These are phyloP conservation scores for Hypericum androsaemum DNA, from an alignment of 345 rosid genomes.

Conservation along the genomic window DNA sequence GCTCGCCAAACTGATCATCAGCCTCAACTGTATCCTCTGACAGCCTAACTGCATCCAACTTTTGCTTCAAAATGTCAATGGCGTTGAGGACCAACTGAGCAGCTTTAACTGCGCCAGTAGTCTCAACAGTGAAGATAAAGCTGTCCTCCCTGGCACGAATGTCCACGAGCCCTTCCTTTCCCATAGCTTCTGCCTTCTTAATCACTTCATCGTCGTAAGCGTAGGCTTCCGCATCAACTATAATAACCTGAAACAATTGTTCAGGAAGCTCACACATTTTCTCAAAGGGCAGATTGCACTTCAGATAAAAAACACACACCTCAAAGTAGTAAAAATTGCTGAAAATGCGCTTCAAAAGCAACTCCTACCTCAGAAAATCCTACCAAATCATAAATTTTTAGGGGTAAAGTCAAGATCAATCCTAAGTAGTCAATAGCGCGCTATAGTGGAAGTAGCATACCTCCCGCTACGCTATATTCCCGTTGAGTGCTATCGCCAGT, in stretches of 20 bases:
- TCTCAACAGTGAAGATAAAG: constrained; percentile 81
- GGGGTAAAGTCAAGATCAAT: too few species aligned
- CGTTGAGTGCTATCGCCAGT: too few species aligned
- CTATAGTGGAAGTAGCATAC: too few species aligned
- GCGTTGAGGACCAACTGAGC: constrained; percentile 82
- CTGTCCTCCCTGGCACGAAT: constrained; percentile 78
- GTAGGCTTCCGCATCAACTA: constrained; percentile 84
- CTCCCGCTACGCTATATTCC: too few species aligned
- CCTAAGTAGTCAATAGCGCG: too few species aligned
- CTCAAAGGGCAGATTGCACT: neutral
- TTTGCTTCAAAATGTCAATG: constrained; percentile 71
- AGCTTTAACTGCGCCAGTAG: constrained; percentile 87
- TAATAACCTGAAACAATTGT: constrained; percentile 40
- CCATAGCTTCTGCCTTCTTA: constrained; percentile 87
- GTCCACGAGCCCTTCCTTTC: constrained; percentile 81
- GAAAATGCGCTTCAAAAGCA: too few species aligned
- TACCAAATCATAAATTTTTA: too few species aligned
- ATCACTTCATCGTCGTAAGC: constrained; percentile 87
- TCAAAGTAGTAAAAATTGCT: too few species aligned
- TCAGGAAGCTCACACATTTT: neutral
- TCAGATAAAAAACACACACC: neutral
- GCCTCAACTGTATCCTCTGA: constrained; percentile 93
- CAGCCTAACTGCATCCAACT: constrained; percentile 88
- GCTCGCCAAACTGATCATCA: constrained; percentile 97
- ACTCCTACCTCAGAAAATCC: too few species aligned